Base-by-base conservation (phyloP, 2,329 filamentous ascomycete genomes). In the Colletotrichum sansevieriae region DNA sequence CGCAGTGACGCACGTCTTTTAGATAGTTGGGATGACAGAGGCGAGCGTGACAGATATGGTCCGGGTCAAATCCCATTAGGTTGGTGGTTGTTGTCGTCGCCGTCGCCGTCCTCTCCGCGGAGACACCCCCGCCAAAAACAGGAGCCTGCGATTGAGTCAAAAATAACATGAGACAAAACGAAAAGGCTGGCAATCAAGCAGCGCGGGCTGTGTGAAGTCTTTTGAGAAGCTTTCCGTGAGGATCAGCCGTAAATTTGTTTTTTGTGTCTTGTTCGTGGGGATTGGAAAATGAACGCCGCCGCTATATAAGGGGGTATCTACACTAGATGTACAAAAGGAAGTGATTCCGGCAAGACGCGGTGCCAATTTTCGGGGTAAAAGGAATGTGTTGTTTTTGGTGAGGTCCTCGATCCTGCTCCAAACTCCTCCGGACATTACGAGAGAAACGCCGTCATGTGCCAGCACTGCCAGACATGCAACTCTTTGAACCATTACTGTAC, bases 281-380 rank as follows among this genome's bases (percentile, higher is more conserved):
- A 29, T 7, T 41, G 3, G 25, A 20, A 18, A 35, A 29, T 55
- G n/a, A 33, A 15, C 35, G 49, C 49, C n/a, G 51, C 51, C 20
- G 52, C 52, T 3, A 55, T 13, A 20, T 55, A 25, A 37, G 52
- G 58, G 58, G 58, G 57, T 60, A 60, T 60, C 57, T 61, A 61
- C 43, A 61, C 58, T 61, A 61, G 33, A 51, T 52, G 46, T 61
- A 61, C 58, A 61, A 20, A 59, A 52, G 35, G 37, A 61, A 61
- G 6, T 12, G 18, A 25, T 37, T 15, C 56, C 29, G 29, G 41
- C n/a, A 39, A 59, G 44, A 60, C 44, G 57, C 25, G 37, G 18
- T 43, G 47, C n/a, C 59, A 62, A 51, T 62, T 29, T 54, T 37
- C n/a, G 43, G 15, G n/a, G 46, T 6, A 37, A 51, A 18, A 41